Evolutionary conservation across 2,329 filamentous ascomycete species (phyloP).

Genomic region (Diatrype stigma): DNA sequence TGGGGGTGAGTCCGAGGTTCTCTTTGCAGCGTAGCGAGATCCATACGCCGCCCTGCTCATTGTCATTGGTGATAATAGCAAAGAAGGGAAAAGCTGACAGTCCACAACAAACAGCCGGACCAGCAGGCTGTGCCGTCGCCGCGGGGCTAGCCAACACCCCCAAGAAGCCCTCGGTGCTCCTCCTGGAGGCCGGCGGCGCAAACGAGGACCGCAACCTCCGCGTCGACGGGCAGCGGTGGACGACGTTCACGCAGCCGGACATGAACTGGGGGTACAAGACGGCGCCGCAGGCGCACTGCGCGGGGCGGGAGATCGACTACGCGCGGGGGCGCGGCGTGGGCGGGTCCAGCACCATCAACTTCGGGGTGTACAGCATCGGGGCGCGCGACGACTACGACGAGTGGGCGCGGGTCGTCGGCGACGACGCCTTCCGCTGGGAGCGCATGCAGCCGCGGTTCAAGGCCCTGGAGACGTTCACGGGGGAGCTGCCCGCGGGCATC

Average conservation of each 20-base stretch:
- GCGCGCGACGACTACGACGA: slow-evolving; percentile 57
- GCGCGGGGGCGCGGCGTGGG: slow-evolving; percentile 48
- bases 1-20: slow-evolving; percentile 22
- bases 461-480: slow-evolving; percentile 50
- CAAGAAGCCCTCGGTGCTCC: slow-evolving; percentile 48
- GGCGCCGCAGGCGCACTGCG: slow-evolving; percentile 39
- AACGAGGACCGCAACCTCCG: slow-evolving; percentile 45
- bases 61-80: no score
- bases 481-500: slow-evolving; percentile 30
- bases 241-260: slow-evolving; percentile 42
- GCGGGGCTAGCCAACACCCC: slow-evolving; percentile 43
- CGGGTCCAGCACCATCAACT: slow-evolving; percentile 51
- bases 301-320: slow-evolving; percentile 42
- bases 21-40: background rate
- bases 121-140: slow-evolving; percentile 55
- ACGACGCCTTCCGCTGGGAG: slow-evolving; percentile 53
- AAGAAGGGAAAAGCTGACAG: background rate
- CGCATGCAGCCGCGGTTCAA: slow-evolving; percentile 47
- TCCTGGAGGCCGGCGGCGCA: slow-evolving; percentile 55
- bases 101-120: slow-evolving; percentile 46
- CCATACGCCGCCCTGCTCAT: no score
- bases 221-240: slow-evolving; percentile 52
- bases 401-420: slow-evolving; percentile 53
- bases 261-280: slow-evolving; percentile 53
- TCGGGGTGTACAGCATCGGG: slow-evolving; percentile 50